These are phyloP conservation scores for Diplotaxis tenuifolia DNA, from an alignment of 345 rosid genomes.

Conservation along the genomic window DNA sequence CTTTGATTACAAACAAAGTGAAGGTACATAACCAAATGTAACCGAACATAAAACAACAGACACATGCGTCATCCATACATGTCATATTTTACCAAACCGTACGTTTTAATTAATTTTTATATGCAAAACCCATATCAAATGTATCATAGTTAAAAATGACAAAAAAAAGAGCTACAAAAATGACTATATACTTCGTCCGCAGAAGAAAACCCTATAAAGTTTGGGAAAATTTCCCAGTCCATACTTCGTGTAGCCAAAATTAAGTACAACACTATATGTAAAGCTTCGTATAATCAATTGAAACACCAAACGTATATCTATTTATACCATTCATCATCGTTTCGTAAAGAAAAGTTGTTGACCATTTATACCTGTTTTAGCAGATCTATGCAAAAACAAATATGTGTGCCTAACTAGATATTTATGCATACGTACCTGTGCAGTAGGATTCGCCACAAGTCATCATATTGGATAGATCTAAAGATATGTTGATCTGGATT, in stretches of 20 bases:
- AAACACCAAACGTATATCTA: background rate
- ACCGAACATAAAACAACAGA: slow-evolving; percentile 17
- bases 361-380: too few relatives aligned
- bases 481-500: background rate
- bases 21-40: slow-evolving; percentile 18
- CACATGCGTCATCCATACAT: background rate
- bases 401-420: background rate
- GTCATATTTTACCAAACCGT: background rate
- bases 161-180: background rate
- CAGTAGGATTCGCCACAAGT: background rate
- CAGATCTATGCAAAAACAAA: background rate
- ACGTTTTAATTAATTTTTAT: background rate
- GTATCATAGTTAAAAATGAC: background rate
- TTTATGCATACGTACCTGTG: slow-evolving; percentile 11
- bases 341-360: background rate
- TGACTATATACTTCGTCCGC: background rate
- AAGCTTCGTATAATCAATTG: background rate
- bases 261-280: background rate
- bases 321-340: background rate
- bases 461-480: background rate
- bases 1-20: slow-evolving; percentile 17
- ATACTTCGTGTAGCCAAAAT: background rate
- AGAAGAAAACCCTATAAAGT: slow-evolving; percentile 2
- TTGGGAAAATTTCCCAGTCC: background rate
- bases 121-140: background rate